Evolutionary conservation across 2,329 filamentous ascomycete genomes (phyloP), one percentile per base, ranked within the genome.

Genomic region (Calonectria montana): DNA sequence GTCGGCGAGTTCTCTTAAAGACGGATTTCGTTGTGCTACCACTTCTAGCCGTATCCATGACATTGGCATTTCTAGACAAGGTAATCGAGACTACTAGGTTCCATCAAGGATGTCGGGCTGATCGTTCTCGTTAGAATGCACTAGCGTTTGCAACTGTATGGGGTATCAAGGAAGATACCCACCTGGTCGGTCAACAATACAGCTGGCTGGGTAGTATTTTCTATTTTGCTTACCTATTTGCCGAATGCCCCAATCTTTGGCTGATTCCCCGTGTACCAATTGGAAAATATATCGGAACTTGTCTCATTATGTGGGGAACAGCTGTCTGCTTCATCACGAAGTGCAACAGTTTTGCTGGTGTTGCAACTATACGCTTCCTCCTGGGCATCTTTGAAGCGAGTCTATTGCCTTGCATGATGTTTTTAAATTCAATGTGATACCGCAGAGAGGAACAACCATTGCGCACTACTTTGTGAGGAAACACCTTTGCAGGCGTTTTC

Each of bases 171-270:
- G 70, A 77, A 25, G 77, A 78, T 12, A 67, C 74, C 0, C 55
- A 80, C 50, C 79, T 82, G 31, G 69, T 78, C 2, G 83, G 81
- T 45, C 78, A 82, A 48, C 80, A 94, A 83, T 95, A 92, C 79
- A 89, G 87, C 25, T 95, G 93, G 93, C 85, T 95, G 0, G 79
- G 81, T 45, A 82, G 81, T 12, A 80, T 84, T 35, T 90, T 90
- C 78, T 90, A 89, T 74, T 83, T 90, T 35, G 88, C 80, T 61
- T 84, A 83, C 71, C 75, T 87, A 1, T 75, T 83, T 2, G 84
- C 83, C 12, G 85, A 87, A 50, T 82, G 81, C 37, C 82, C 82
- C 0, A 81, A 78, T 74, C 77, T 77, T 29, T 80, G 74, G 67
- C 69, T 82, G 0, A 81, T 80, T 6, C 81, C 82, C 62, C 77